Percentiles rank a stretch among this genome's conserved stretches.
These are phyloP conservation scores for Chalciporus piperatus DNA, from an alignment of 768 basidiomycete genomes.

Conservation along the genomic window DNA sequence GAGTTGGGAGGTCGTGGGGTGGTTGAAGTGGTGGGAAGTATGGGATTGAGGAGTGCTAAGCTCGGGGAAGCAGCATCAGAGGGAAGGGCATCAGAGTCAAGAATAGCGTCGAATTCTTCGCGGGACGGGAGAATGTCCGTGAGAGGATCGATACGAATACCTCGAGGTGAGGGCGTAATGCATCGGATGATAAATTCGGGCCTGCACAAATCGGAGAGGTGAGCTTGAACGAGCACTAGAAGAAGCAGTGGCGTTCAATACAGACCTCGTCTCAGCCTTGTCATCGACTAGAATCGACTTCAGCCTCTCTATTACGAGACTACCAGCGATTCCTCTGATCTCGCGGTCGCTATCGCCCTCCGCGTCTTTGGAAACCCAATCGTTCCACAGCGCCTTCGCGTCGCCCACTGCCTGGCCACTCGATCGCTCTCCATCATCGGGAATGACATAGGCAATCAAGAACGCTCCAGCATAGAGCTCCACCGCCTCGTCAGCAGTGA, in stretches of 20 bases:
- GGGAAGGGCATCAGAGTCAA: constrained; percentile 39
- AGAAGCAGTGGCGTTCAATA: not conserved
- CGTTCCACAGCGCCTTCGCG: constrained; percentile 32
- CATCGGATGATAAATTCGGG: constrained; percentile 46
- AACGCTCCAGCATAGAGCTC: constrained; percentile 21
- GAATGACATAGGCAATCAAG: constrained; percentile 22
- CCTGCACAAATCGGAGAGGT: constrained; percentile 26
- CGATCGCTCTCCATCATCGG: constrained; percentile 5
- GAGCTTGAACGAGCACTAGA: not conserved
- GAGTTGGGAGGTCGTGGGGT: constrained; percentile 12
- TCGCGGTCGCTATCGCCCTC: constrained; percentile 14
- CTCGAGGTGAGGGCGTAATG: constrained; percentile 34
- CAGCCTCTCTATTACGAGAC: constrained; percentile 42
- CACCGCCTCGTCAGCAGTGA: constrained; percentile 16
- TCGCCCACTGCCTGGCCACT: constrained; percentile 13
- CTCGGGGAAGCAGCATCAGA: constrained; percentile 49
- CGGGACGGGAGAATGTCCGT: constrained; percentile 52
- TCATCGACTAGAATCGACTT: constrained; percentile 41
- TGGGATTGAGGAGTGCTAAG: constrained; percentile 57
- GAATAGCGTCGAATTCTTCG: constrained; percentile 45
- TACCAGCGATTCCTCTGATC: constrained; percentile 25
- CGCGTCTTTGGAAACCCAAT: constrained; percentile 15
- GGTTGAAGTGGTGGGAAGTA: constrained; percentile 46
- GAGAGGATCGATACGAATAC: constrained; percentile 39
- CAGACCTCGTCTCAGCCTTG: constrained; percentile 32